Conservation (phyloP, 2,329 filamentous ascomycete genomes). For the Neopestalotiopsis rosae region DNA sequence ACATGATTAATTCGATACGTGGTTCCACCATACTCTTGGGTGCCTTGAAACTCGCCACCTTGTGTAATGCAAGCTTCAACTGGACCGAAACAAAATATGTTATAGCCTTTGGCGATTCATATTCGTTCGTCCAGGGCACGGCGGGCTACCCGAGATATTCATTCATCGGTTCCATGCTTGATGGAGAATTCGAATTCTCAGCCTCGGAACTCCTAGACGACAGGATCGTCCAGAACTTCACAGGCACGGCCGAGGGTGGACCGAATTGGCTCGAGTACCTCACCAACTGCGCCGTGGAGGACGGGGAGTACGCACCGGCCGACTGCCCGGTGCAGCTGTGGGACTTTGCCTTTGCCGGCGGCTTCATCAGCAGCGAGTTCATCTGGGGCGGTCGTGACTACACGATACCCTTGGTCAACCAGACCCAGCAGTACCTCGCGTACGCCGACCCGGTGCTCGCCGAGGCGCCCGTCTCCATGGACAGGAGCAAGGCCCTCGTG, state of each 20-base stretch:
- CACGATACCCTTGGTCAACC: constrained; percentile 52
- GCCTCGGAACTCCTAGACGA: constrained; percentile 44
- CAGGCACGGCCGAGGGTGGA: constrained; percentile 53
- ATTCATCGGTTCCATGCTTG: constrained; percentile 52
- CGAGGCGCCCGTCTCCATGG: background rate
- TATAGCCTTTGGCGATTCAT: constrained; percentile 50
- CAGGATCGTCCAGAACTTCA: constrained; percentile 52
- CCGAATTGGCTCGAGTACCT: constrained; percentile 60
- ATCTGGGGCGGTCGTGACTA: constrained; percentile 56
- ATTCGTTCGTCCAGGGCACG: constrained; percentile 55
- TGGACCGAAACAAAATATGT: constrained; percentile 1
- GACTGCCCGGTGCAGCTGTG: constrained; percentile 53
- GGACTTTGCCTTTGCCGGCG: constrained; percentile 60
- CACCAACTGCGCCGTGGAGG: constrained; percentile 50
- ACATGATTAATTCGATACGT: background rate
- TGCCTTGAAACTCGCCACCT: background rate
- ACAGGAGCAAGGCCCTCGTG: constrained; percentile 40
- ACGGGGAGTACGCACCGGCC: constrained; percentile 46
- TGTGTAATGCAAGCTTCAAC: background rate
- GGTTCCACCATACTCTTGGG: background rate
- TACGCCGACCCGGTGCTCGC: constrained; percentile 49
- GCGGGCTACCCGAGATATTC: constrained; percentile 51
- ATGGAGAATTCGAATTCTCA: constrained; percentile 43
- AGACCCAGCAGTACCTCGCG: constrained; percentile 50
- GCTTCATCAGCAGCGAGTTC: constrained; percentile 49